Conservation (phyloP, 305 asterid genomes). For the Fraxinus angustifolia region DNA sequence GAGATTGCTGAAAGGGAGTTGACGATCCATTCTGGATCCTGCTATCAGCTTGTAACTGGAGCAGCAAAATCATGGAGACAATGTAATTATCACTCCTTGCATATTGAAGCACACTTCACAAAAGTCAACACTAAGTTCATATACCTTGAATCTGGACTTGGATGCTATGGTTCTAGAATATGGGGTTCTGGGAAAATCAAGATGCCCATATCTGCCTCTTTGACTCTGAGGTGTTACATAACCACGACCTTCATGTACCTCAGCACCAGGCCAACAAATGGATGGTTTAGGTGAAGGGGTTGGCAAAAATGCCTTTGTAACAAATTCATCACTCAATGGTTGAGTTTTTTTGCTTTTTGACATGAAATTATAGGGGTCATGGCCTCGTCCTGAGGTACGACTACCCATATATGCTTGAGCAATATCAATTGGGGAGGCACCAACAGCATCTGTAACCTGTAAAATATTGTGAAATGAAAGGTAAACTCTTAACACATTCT, state of each 20-base stretch:
- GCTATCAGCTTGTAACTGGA: slow-evolving; percentile 51
- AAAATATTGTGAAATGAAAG: slow-evolving; percentile 24
- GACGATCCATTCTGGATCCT: slow-evolving; percentile 34
- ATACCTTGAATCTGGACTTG: slow-evolving; percentile 67
- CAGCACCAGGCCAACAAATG: slow-evolving; percentile 80
- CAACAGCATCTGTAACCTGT: slow-evolving; percentile 67
- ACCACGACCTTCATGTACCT: slow-evolving; percentile 52
- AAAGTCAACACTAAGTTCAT: slow-evolving; percentile 6
- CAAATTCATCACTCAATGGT: slow-evolving; percentile 34
- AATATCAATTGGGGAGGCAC: slow-evolving; percentile 86
- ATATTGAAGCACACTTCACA: slow-evolving; percentile 6
- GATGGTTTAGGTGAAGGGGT: slow-evolving; percentile 60
- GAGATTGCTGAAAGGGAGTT: slow-evolving; percentile 53
- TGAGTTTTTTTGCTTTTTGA: slow-evolving; percentile 39
- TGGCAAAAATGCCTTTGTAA: slow-evolving; percentile 42
- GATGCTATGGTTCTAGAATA: slow-evolving; percentile 64
- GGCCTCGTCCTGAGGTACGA: slow-evolving; percentile 52
- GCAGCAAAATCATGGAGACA: slow-evolving; percentile 30
- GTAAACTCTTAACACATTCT: not conserved
- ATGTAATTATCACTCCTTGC: slow-evolving; percentile 17
- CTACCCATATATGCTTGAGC: slow-evolving; percentile 93
- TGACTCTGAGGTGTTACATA: slow-evolving; percentile 62
- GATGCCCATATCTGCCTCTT: slow-evolving; percentile 54
- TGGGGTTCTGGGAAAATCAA: slow-evolving; percentile 83
- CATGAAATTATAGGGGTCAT: slow-evolving; percentile 27